phyloP scores from a whole-genome alignment of 106 monocot genomes.

The Allium fistulosum region DNA sequence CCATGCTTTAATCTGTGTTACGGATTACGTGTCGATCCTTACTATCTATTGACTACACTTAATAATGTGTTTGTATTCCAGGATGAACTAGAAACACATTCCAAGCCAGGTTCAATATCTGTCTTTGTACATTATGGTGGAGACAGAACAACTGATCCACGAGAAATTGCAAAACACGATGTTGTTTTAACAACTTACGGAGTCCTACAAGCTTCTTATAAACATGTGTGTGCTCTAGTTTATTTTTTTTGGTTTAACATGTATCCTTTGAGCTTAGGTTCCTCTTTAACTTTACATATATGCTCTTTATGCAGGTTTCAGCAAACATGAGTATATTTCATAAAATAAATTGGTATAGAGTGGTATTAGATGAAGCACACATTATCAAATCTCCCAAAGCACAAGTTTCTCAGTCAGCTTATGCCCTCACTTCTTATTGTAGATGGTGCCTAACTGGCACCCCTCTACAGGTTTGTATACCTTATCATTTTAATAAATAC shows the following conservation, averaged over 20 bases:
- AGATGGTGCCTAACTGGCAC: constrained; percentile 94
- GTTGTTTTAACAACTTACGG: constrained; percentile 92
- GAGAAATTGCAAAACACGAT: constrained; percentile 43
- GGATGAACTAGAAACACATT: constrained; percentile 83
- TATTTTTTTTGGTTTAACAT: background rate
- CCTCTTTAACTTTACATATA: background rate
- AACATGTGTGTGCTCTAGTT: constrained; percentile 29
- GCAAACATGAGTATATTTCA: constrained; percentile 58
- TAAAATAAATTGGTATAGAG: constrained; percentile 66
- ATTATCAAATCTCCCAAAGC: constrained; percentile 75
- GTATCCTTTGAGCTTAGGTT: background rate
- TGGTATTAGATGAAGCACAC: constrained; percentile 89
- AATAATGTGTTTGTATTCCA: constrained; percentile 10
- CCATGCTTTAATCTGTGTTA: too few relatives aligned
- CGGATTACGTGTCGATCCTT: too few relatives aligned
- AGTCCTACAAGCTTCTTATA: constrained; percentile 44
- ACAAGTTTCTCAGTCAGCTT: constrained; percentile 59
- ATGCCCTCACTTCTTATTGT: constrained; percentile 49
- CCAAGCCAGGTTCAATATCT: constrained; percentile 50
- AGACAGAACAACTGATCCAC: constrained; percentile 47
- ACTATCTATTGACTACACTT: too few relatives aligned
- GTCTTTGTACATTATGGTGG: constrained; percentile 89
- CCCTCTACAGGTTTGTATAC: constrained; percentile 60
- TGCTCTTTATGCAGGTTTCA: constrained; percentile 10
- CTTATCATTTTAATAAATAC: background rate